Evolutionary conservation across 192 early-diverging fungal genomes (phyloP).

Genomic region (Phlyctochytrium bullatum): DNA sequence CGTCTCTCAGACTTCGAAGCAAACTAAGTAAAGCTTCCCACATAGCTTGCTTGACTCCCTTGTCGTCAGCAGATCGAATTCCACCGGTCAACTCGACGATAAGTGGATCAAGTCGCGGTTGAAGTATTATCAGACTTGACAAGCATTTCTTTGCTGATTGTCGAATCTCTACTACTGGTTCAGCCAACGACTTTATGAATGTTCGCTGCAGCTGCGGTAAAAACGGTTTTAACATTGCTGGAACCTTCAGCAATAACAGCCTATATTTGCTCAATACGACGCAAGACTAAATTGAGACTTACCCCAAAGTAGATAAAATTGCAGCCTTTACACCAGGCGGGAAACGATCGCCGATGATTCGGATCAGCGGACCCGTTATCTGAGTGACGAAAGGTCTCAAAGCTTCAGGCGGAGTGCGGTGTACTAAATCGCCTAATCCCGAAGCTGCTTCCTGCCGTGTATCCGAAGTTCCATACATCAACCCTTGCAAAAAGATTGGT

Average conservation of each 20-base stretch:
- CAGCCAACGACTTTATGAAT: slow-evolving; percentile 85
- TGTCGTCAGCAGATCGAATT: slow-evolving; percentile 59
- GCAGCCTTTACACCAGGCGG: slow-evolving; percentile 88
- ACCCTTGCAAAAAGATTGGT: slow-evolving; percentile 89
- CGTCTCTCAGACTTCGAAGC: slow-evolving; percentile 48
- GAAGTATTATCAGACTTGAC: slow-evolving; percentile 66
- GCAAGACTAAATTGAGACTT: slow-evolving; percentile 24
- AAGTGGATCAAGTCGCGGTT: slow-evolving; percentile 75
- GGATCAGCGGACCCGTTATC: slow-evolving; percentile 96
- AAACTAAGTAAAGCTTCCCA: slow-evolving; percentile 73
- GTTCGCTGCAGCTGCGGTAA: slow-evolving; percentile 97
- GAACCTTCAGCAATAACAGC: slow-evolving; percentile 76
- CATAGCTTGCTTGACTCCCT: slow-evolving; percentile 64
- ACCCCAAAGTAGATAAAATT: slow-evolving; percentile 82
- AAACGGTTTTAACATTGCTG: slow-evolving; percentile 91
- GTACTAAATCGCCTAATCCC: slow-evolving; percentile 77
- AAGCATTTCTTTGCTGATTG: slow-evolving; percentile 78
- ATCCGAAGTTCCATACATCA: slow-evolving; percentile 82
- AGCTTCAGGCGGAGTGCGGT: slow-evolving; percentile 67
- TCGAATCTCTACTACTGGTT: slow-evolving; percentile 72
- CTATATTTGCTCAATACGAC: slow-evolving; percentile 32
- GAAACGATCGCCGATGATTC: slow-evolving; percentile 94
- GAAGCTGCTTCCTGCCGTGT: slow-evolving; percentile 82
- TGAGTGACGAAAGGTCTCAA: slow-evolving; percentile 89
- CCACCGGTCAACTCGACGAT: slow-evolving; percentile 70